Conservation (phyloP, 2,329 filamentous ascomycete genomes). For the Diatrype stigma region DNA sequence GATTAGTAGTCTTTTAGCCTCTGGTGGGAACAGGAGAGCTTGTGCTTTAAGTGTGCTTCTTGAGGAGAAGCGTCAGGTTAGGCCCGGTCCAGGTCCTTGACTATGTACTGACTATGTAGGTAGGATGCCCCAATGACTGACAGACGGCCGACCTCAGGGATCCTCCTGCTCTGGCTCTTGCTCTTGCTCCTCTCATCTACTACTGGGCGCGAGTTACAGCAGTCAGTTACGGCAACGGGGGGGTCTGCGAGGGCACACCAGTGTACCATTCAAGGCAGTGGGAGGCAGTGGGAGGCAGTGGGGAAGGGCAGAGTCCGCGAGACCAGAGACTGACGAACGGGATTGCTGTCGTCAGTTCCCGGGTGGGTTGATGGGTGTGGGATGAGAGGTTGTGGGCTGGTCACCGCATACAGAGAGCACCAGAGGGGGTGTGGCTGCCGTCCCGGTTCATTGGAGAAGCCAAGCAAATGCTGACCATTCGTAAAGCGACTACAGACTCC, state of each 20-base stretch:
- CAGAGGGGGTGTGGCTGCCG: slow-evolving; percentile 26
- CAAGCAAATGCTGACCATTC: slow-evolving; percentile 12
- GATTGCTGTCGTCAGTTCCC: slow-evolving; percentile 15
- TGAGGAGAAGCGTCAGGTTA: slow-evolving; percentile 15
- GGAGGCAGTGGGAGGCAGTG: no score
- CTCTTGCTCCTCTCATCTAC: no score
- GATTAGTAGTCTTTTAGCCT: no score
- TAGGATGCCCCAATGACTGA: no score
- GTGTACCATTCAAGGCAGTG: no score
- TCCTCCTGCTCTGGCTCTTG: no score
- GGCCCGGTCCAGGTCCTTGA: no score
- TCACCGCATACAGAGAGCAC: slow-evolving; percentile 21
- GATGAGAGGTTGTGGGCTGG: slow-evolving; percentile 22
- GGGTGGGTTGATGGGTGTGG: slow-evolving; percentile 13
- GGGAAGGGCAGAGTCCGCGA: slow-evolving; percentile 21
- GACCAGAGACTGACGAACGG: slow-evolving; percentile 24
- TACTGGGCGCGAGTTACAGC: no score
- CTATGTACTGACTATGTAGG: no score
- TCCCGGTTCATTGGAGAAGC: slow-evolving; percentile 26
- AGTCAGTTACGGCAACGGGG: slow-evolving; percentile 18
- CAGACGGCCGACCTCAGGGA: no score
- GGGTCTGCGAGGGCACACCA: slow-evolving; percentile 12
- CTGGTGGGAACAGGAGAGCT: no score
- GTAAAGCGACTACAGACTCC: slow-evolving; percentile 9
- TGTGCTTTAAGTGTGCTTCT: slow-evolving; percentile 24